phyloP scores from a whole-genome alignment of 2,329 filamentous ascomycete genomes.

The Chrysoporthe deuterocubensis region DNA sequence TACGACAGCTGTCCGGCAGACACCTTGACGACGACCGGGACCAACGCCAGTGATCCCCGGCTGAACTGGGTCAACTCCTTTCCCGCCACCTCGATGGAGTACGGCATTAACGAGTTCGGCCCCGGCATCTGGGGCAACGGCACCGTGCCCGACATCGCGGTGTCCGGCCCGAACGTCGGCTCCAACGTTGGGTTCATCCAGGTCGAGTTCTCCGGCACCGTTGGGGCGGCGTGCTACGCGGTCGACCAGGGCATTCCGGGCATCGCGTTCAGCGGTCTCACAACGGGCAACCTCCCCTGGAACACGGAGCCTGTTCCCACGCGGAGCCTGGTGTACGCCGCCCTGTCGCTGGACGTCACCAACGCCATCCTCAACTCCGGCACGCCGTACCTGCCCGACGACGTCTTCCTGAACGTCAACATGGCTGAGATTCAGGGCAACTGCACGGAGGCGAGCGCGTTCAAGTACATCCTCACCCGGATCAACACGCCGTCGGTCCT shows the following conservation, averaged over 20 bases:
- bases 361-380: constrained; percentile 58
- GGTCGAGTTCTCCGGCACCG: constrained; percentile 66
- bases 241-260: constrained; percentile 61
- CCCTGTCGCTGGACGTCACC: constrained; percentile 63
- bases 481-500: constrained; percentile 59
- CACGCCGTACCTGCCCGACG: constrained; percentile 64
- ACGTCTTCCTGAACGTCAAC: constrained; percentile 71
- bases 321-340: constrained; percentile 64
- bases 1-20: constrained; percentile 64
- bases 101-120: constrained; percentile 62
- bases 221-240: constrained; percentile 67
- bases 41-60: constrained; percentile 58
- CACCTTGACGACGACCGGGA: constrained; percentile 56
- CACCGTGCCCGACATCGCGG: constrained; percentile 62
- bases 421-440: constrained; percentile 57
- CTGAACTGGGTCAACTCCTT: constrained; percentile 76
- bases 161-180: constrained; percentile 66
- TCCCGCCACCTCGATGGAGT: constrained; percentile 66
- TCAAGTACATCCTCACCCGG: constrained; percentile 67
- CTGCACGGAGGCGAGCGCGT: constrained; percentile 57
- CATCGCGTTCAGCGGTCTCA: constrained; percentile 68
- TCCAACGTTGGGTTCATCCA: constrained; percentile 58
- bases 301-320: constrained; percentile 55
- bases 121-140: constrained; percentile 56
- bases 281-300: constrained; percentile 56